Base-by-base conservation (phyloP, 225 moss, liverwort and hornwort species). In the Thuidium tamariscinum region DNA sequence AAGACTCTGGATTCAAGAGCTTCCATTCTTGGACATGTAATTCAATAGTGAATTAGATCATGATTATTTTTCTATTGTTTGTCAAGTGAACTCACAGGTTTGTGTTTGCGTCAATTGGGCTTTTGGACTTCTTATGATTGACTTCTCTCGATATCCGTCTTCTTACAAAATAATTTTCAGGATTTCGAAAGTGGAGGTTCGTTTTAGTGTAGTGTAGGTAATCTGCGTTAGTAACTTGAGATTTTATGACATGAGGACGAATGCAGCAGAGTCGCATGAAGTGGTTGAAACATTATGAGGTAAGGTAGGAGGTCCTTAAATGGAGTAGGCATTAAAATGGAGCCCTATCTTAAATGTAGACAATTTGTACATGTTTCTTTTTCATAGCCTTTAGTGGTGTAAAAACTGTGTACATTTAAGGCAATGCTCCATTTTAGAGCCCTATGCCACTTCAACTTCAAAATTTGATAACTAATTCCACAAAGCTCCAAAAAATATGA, bases 31-130 rank as follows among this genome's bases (percentile, higher is more conserved):
- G 86, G 86, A 75, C 79, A 8, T 84, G 80, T 76, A 76, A 69
- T 57, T 84, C 86, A 81, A 70, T 86, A 80, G 79, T 90, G 88
- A 86, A 83, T 68, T 84, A 41, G 64, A 84, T 74, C 86, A 84
- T 64, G 88, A 88, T 84, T 86, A 88, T 88, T 86, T 81, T 88
- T 62, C 62, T 52, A 54, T 60, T 36, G 34, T 59, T 74, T 54
- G 44, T 60, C 72, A 57, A 34, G 10, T 2, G 12, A 12, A 56
- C 42, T 73, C 13, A 41, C 56, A 34, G 74, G 74, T 52, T 74
- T 70, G 46, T 76, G 46, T 73, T 76, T 11, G 23, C 56, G 27
- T 41, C 32, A 32, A 54, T 9, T 64, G 76, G 16, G 29, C 17
- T 32, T 79, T 37, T 30, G 22, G 6, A 52, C 51, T 68, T 14